phyloP scores from a whole-genome alignment of 1,284 basidiomycete genomes.

The Trichosporon sp. region DNA sequence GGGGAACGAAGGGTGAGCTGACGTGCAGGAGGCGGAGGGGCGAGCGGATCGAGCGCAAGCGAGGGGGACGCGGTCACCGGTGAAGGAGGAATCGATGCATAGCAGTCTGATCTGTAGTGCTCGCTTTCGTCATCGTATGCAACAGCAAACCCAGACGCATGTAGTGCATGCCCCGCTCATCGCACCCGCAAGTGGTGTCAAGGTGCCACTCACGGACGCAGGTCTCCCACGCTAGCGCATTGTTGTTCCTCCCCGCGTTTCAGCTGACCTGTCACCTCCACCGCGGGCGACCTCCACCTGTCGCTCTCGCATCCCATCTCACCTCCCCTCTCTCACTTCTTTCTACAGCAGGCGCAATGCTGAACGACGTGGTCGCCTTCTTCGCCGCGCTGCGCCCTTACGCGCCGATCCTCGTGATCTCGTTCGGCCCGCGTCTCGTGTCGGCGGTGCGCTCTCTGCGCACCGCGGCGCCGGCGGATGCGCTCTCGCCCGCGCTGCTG shows the following conservation, averaged over 20 bases:
- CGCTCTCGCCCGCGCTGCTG: neutral
- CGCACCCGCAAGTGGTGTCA: too few species aligned
- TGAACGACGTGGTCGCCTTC: neutral
- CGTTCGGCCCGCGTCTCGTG: neutral
- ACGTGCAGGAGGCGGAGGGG: neutral
- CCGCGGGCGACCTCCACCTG: neutral
- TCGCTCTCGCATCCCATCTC: neutral
- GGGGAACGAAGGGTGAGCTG: neutral
- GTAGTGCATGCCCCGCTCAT: too few species aligned
- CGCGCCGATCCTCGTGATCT: neutral
- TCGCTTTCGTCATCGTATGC: too few species aligned
- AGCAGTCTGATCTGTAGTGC: too few species aligned
- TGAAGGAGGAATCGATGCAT: too few species aligned
- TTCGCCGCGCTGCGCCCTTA: neutral
- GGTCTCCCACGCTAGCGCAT: neutral
- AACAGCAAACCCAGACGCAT: too few species aligned
- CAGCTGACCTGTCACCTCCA: neutral
- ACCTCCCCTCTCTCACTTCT: neutral
- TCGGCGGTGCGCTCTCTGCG: neutral
- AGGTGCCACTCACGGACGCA: neutral
- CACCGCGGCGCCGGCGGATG: neutral
- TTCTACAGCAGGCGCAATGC: neutral
- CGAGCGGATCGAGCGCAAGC: neutral
- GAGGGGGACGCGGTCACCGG: too few species aligned
- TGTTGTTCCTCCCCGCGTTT: neutral